A percentile compares a stretch with the other conserved stretches of the same genome.
Conservation (phyloP, 2,329 filamentous ascomycete species). For the Sporothrix brasiliensis region DNA sequence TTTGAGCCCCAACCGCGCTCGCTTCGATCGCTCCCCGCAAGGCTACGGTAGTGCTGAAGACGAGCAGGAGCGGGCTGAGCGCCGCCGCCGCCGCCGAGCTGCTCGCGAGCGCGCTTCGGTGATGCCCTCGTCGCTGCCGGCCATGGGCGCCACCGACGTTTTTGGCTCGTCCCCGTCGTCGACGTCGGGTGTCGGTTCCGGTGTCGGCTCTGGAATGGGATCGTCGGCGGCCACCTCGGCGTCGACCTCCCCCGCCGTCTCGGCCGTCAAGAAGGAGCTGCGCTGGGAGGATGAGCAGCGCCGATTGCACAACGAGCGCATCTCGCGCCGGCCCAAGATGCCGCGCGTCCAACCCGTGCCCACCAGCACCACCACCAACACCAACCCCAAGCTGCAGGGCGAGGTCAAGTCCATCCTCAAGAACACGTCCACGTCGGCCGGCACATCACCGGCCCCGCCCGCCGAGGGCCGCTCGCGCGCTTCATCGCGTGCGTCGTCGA, state of each 20-base stretch:
- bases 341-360: slow-evolving; percentile 31
- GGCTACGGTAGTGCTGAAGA: slow-evolving; percentile 38
- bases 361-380: slow-evolving; percentile 22
- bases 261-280: slow-evolving; percentile 38
- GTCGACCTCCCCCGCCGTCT: slow-evolving; percentile 32
- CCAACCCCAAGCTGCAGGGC: slow-evolving; percentile 30
- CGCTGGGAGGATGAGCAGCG: slow-evolving; percentile 42
- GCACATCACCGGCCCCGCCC: slow-evolving; percentile 20
- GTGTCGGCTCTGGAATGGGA: background rate
- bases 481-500: slow-evolving; percentile 13
- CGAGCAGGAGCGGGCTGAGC: slow-evolving; percentile 33
- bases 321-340: slow-evolving; percentile 39
- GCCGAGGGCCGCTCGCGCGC: slow-evolving; percentile 8
- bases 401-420: slow-evolving; percentile 43
- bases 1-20: slow-evolving; percentile 26
- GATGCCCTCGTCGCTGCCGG: slow-evolving; percentile 37
- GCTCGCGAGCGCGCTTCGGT: slow-evolving; percentile 32
- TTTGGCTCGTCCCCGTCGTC: slow-evolving; percentile 35
- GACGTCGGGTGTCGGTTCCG: slow-evolving; percentile 17
- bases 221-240: slow-evolving; percentile 11
- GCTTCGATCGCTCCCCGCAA: slow-evolving; percentile 28
- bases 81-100: slow-evolving; percentile 35
- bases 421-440: slow-evolving; percentile 32
- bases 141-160: slow-evolving; percentile 34
- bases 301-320: slow-evolving; percentile 41